Percentiles rank a stretch among this genome's conserved stretches.
Conservation (phyloP, 495 filamentous ascomycete species). For the Penicillium fimorum region DNA sequence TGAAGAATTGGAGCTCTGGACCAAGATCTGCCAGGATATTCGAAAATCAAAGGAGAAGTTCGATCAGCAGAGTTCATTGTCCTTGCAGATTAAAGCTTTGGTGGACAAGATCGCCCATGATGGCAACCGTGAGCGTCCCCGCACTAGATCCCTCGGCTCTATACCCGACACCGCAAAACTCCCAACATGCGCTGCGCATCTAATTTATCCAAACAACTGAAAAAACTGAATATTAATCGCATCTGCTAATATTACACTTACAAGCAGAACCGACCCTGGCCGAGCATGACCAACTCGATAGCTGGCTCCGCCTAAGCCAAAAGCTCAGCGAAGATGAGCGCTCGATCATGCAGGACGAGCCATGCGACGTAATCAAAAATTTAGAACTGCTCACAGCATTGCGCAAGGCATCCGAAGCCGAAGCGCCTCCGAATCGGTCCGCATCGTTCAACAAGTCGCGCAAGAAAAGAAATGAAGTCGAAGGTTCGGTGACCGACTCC, state of each 20-base stretch:
- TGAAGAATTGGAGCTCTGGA: constrained; percentile 66
- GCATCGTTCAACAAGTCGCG: constrained; percentile 51
- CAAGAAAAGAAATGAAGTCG: constrained; percentile 68
- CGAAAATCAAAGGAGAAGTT: constrained; percentile 61
- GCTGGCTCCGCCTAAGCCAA: constrained; percentile 60
- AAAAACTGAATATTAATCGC: background rate
- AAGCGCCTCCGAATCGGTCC: constrained; percentile 50
- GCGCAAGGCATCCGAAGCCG: constrained; percentile 55
- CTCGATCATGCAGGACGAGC: constrained; percentile 56
- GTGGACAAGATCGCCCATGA: constrained; percentile 49
- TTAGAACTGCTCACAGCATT: constrained; percentile 61
- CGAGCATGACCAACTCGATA: constrained; percentile 53
- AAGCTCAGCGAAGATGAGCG: constrained; percentile 62
- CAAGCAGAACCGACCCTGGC: constrained; percentile 37
- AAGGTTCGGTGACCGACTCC: constrained; percentile 67
- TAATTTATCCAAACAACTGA: background rate
- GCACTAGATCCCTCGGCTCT: constrained; percentile 9
- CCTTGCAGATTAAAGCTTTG: constrained; percentile 53
- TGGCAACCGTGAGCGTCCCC: constrained; percentile 42
- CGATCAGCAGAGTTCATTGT: constrained; percentile 50
- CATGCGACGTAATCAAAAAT: constrained; percentile 58
- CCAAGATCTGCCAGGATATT: constrained; percentile 57
- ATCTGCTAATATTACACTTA: constrained; percentile 16
- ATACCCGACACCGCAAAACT: constrained; percentile 5
- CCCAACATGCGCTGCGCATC: background rate